These are phyloP conservation scores for Lepidopterella palustris DNA, from an alignment of 495 filamentous ascomycete genomes.

Conservation along the genomic window DNA sequence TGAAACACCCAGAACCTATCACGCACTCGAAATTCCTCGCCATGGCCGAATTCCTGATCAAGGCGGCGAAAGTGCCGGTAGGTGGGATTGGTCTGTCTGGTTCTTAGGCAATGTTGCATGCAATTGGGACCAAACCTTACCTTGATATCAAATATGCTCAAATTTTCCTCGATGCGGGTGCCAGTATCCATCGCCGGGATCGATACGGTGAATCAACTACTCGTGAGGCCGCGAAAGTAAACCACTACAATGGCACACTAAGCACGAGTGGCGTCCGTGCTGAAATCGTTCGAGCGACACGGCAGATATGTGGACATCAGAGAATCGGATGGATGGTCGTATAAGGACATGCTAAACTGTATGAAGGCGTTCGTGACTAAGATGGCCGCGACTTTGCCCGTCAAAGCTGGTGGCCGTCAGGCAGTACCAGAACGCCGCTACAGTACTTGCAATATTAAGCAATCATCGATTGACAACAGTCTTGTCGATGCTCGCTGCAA, in stretches of 20 bases:
- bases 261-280: neutral
- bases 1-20: neutral
- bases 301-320: neutral
- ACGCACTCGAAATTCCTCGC: neutral
- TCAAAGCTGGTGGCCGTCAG: neutral
- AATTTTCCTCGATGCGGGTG: neutral
- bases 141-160: neutral
- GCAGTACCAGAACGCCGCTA: neutral
- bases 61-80: neutral
- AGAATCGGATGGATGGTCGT: neutral
- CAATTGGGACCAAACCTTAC: neutral
- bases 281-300: neutral
- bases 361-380: neutral
- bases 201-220: neutral
- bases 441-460: neutral
- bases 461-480: neutral
- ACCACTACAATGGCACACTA: neutral
- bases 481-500: neutral
- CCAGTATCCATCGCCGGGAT: neutral
- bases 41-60: neutral
- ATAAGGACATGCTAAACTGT: neutral
- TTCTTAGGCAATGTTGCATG: neutral
- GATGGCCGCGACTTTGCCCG: no score
- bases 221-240: neutral
- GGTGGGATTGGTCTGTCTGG: neutral